phyloP scores from a whole-genome alignment of 495 filamentous ascomycete genomes.

The Penicillium ucsense region DNA sequence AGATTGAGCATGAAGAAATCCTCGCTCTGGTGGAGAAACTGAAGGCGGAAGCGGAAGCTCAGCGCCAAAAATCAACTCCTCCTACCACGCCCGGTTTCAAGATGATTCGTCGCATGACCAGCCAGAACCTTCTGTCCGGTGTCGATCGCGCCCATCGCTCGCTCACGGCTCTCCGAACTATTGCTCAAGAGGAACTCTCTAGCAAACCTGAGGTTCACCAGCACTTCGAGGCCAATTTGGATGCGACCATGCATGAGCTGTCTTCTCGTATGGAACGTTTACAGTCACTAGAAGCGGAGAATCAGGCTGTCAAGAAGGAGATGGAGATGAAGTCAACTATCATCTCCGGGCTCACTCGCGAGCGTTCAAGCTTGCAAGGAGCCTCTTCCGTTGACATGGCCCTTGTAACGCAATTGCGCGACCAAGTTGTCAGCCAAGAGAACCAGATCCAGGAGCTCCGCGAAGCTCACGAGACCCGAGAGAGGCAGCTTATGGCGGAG shows the following conservation, averaged over 20 bases:
- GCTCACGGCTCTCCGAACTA: constrained; percentile 78
- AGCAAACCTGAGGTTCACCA: constrained; percentile 73
- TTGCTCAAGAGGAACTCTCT: constrained; percentile 79
- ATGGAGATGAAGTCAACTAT: constrained; percentile 94
- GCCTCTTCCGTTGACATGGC: constrained; percentile 86
- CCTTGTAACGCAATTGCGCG: constrained; percentile 76
- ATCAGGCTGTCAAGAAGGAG: constrained; percentile 76
- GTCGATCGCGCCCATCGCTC: constrained; percentile 89
- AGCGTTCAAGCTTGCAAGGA: constrained; percentile 76
- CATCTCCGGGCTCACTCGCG: constrained; percentile 86
- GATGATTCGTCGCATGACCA: constrained; percentile 86
- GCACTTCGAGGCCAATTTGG: constrained; percentile 86
- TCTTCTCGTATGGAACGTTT: constrained; percentile 80
- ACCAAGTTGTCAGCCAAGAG: constrained; percentile 80
- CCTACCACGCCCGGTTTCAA: constrained; percentile 49
- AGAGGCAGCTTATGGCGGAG: constrained; percentile 62
- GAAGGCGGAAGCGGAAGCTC: constrained; percentile 74
- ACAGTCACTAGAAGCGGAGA: constrained; percentile 77
- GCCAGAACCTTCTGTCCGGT: constrained; percentile 72
- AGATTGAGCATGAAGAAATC: constrained; percentile 70
- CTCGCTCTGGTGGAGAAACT: constrained; percentile 81
- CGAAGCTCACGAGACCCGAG: constrained; percentile 59
- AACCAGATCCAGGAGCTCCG: constrained; percentile 65
- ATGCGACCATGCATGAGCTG: constrained; percentile 86
- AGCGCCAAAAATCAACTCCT: constrained; percentile 60